phyloP scores from a whole-genome alignment of 2,329 filamentous ascomycete genomes.

The Alternaria ventricosa region DNA sequence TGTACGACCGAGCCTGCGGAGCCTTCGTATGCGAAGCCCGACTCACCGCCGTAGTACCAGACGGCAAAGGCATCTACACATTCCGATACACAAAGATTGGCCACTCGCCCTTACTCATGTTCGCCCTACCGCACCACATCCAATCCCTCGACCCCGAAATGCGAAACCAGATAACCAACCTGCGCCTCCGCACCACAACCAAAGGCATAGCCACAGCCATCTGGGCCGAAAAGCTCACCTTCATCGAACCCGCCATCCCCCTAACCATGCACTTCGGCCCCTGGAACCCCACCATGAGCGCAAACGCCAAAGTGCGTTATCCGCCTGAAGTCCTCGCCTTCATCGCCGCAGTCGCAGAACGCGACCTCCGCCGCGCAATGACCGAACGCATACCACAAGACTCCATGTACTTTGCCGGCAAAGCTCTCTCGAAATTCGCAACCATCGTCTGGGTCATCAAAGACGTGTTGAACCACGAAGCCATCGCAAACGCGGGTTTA shows the following conservation, averaged over 20 bases:
- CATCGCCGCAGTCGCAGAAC: conserved; percentile 68
- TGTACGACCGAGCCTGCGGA: conserved; percentile 79
- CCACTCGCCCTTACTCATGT: conserved; percentile 76
- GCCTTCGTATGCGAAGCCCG: conserved; percentile 71
- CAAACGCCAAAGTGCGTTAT: conserved; percentile 33
- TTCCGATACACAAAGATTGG: conserved; percentile 78
- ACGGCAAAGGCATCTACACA: conserved; percentile 68
- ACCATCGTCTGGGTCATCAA: conserved; percentile 55
- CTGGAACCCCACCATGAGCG: conserved; percentile 66
- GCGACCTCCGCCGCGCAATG: conserved; percentile 80
- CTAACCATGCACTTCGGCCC: conserved; percentile 77
- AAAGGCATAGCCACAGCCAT: conserved; percentile 82
- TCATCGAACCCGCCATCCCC: conserved; percentile 77
- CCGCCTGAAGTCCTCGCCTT: conserved; percentile 62
- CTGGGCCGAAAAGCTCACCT: conserved; percentile 63
- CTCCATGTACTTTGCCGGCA: conserved; percentile 94
- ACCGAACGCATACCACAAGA: conserved; percentile 73
- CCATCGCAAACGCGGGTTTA: conserved; percentile 56
- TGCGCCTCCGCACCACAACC: conserved; percentile 78
- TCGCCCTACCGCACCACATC: conserved; percentile 84
- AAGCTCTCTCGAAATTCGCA: conserved; percentile 51
- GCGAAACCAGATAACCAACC: conserved; percentile 54
- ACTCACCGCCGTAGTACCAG: conserved; percentile 68
- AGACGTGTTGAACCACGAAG: conserved; percentile 65
- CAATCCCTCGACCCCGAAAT: conserved; percentile 71